A percentile compares a stretch with the other conserved stretches of the same genome.
phyloP scores from a whole-genome alignment of 2,329 filamentous ascomycete genomes.

The Botrytis cinerea region DNA sequence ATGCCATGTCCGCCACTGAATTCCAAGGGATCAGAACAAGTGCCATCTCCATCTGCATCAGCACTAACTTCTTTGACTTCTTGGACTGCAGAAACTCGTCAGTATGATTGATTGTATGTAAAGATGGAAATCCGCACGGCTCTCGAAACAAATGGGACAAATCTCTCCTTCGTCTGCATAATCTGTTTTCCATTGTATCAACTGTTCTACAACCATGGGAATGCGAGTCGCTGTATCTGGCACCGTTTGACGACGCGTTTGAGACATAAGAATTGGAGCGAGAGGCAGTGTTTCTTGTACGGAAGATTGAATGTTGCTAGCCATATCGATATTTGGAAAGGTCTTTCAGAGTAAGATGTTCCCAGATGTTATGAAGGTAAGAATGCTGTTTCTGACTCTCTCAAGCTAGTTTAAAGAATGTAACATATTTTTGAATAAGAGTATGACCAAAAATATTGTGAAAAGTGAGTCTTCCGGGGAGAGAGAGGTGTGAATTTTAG shows the following conservation, averaged over 20 bases:
- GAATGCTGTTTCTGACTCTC: background rate
- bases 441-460: slow-evolving; percentile 28
- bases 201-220: background rate
- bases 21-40: background rate
- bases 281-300: background rate
- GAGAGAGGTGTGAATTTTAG: background rate
- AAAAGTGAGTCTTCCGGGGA: slow-evolving; percentile 32
- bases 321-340: background rate
- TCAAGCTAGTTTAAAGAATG: background rate
- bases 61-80: no score
- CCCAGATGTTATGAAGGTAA: background rate
- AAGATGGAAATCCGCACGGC: background rate
- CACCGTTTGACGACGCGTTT: background rate
- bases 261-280: background rate
- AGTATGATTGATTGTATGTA: background rate
- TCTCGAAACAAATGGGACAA: slow-evolving; percentile 3
- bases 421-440: background rate
- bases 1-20: background rate
- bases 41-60: no score
- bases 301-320: background rate
- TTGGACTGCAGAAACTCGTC: background rate
- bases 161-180: background rate
- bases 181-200: background rate
- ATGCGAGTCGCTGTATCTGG: background rate
- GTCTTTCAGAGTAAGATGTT: background rate